phyloP scores from a whole-genome alignment of 176 grass and related monocot genomes.

The Elaeis guineensis region DNA sequence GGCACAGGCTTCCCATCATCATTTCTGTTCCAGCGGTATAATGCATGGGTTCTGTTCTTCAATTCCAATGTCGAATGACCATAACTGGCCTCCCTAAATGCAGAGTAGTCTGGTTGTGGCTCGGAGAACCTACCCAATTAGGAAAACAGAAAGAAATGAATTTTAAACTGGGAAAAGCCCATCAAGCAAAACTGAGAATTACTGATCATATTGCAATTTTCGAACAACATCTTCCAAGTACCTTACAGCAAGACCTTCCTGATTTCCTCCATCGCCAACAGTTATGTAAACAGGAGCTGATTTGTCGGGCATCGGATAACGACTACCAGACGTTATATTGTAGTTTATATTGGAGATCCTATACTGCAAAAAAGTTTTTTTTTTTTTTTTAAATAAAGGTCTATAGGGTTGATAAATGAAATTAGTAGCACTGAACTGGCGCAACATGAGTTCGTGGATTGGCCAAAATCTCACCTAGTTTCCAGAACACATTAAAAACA shows the following conservation, averaged over 20 bases:
- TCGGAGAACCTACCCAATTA: slow-evolving; percentile 47
- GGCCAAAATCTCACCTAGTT: no score
- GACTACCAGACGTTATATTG: slow-evolving; percentile 72
- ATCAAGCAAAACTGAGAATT: neutral
- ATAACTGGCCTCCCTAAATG: slow-evolving; percentile 90
- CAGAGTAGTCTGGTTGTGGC: slow-evolving; percentile 87
- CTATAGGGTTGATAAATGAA: no score
- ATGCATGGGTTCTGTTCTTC: slow-evolving; percentile 81
- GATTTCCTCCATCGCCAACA: slow-evolving; percentile 92
- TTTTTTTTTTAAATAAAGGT: no score
- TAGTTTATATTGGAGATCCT: slow-evolving; percentile 93
- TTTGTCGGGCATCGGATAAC: slow-evolving; percentile 71
- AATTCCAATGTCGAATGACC: slow-evolving; percentile 78
- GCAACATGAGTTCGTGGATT: no score
- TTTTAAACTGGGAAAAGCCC: no score
- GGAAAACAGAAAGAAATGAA: neutral
- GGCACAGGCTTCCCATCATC: slow-evolving; percentile 73
- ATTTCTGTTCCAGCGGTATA: slow-evolving; percentile 88
- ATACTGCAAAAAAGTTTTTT: slow-evolving; percentile 41
- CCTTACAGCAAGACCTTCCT: slow-evolving; percentile 86
- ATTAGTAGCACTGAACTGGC: no score
- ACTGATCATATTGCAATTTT: no score
- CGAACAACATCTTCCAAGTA: neutral
- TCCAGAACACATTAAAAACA: no score
- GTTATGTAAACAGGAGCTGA: slow-evolving; percentile 87